Conservation (phyloP, 169 alveolate species). For the Sarcocystis neurona region DNA sequence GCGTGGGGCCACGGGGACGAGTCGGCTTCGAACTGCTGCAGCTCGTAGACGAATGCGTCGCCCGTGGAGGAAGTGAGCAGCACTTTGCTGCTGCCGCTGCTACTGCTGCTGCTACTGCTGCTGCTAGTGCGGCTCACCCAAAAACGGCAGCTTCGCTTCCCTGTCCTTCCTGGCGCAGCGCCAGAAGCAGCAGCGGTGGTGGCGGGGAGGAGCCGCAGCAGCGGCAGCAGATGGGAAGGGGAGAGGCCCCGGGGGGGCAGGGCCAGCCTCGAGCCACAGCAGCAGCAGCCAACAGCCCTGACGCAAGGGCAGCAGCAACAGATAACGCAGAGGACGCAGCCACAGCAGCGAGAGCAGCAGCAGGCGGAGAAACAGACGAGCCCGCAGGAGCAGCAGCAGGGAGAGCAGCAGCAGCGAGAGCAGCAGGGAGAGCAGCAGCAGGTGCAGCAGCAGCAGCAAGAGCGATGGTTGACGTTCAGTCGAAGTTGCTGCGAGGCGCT, state of each 20-base stretch:
- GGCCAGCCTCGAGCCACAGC: background rate
- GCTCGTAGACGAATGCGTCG: slow-evolving; percentile 31
- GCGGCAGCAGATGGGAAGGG: background rate
- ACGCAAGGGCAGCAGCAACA: background rate
- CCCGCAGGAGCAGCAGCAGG: background rate
- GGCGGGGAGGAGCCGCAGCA: background rate
- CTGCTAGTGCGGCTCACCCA: too few relatives aligned
- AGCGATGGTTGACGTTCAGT: background rate
- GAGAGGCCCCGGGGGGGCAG: background rate
- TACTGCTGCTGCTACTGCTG: too few relatives aligned
- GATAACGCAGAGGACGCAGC: too few relatives aligned
- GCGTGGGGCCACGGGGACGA: slow-evolving; percentile 23
- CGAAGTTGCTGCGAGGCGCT: background rate
- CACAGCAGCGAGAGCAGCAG: background rate
- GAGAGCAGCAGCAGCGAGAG: background rate
- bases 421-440: background rate
- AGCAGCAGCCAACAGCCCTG: background rate
- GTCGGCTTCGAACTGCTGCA: background rate
- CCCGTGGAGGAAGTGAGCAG: slow-evolving; percentile 25
- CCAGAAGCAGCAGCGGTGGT: background rate
- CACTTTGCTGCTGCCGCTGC: too few relatives aligned
- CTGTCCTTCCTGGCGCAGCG: background rate
- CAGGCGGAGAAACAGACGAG: background rate
- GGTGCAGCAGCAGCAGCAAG: background rate
- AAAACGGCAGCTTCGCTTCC: too few relatives aligned